Percentiles rank a stretch among this genome's conserved stretches.
Conservation (phyloP, 352 stramenopile genomes). For the Halophytophthora polymorphica region DNA sequence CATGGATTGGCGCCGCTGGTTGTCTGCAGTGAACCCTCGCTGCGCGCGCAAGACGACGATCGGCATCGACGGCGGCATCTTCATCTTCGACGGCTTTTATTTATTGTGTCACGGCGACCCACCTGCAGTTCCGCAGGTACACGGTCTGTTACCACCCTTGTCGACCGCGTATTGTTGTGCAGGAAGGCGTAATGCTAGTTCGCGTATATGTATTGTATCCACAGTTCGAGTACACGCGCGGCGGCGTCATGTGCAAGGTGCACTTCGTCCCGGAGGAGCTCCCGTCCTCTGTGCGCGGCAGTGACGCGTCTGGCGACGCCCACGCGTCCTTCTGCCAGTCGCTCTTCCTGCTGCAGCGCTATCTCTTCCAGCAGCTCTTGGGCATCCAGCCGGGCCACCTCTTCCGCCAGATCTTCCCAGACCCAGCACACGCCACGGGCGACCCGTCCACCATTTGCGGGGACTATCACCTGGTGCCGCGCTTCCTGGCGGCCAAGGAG, state of each 20-base stretch:
- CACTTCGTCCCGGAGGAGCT: constrained; percentile 64
- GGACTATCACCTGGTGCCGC: constrained; percentile 78
- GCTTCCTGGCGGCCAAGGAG: constrained; percentile 75
- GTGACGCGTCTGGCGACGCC: constrained; percentile 19
- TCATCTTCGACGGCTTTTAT: constrained; percentile 87
- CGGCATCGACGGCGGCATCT: constrained; percentile 52
- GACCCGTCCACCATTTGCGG: constrained; percentile 58
- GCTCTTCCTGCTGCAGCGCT: constrained; percentile 68
- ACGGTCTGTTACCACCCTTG: not conserved
- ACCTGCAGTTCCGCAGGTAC: constrained; percentile 55
- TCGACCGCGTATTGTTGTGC: not conserved
- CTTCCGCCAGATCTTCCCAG: constrained; percentile 60
- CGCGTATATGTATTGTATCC: constrained; percentile 5
- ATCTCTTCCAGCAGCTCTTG: constrained; percentile 72
- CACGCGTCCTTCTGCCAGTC: constrained; percentile 44
- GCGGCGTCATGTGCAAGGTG: constrained; percentile 75
- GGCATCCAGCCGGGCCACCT: constrained; percentile 71
- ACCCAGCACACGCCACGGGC: constrained; percentile 48
- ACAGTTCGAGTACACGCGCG: constrained; percentile 83
- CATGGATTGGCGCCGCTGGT: not conserved
- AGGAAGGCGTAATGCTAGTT: not conserved
- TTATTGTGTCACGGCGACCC: constrained; percentile 68
- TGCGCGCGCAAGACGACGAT: constrained; percentile 72
- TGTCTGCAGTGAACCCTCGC: constrained; percentile 63
- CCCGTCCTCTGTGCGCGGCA: constrained; percentile 38